These are phyloP conservation scores for Annulohypoxylon stygium DNA, from an alignment of 495 filamentous ascomycete species.

Conservation along the genomic window DNA sequence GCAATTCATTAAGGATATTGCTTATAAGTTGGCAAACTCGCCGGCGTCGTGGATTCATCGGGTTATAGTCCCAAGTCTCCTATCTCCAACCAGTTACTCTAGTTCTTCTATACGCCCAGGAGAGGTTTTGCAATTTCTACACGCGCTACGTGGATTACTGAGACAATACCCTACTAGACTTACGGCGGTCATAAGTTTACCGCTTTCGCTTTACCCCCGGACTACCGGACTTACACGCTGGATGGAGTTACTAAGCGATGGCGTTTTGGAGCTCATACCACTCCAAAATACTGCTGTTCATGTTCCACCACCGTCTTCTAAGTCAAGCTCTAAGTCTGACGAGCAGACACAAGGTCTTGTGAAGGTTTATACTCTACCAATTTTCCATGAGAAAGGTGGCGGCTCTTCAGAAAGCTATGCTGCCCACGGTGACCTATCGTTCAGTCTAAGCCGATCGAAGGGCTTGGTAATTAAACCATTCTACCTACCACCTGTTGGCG, in stretches of 20 bases:
- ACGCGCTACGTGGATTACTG: conserved; percentile 80
- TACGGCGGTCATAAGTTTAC: conserved; percentile 81
- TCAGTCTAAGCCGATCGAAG: conserved; percentile 84
- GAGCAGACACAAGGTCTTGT: conserved; percentile 89
- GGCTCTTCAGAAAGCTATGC: conserved; percentile 75
- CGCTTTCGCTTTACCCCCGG: conserved; percentile 84
- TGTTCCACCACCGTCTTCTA: conserved; percentile 59
- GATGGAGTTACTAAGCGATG: conserved; percentile 88
- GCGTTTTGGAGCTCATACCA: conserved; percentile 88
- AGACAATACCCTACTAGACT: conserved; percentile 73
- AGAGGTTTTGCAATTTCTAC: conserved; percentile 85
- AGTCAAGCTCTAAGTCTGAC: conserved; percentile 63
- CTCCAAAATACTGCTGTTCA: conserved; percentile 77
- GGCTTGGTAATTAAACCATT: conserved; percentile 88
- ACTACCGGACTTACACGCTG: conserved; percentile 83
- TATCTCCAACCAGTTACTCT: conserved; percentile 86
- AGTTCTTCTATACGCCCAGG: conserved; percentile 73
- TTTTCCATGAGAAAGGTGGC: conserved; percentile 87
- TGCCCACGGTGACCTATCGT: conserved; percentile 88
- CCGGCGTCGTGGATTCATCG: conserved; percentile 78
- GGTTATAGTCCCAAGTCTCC: conserved; percentile 82
- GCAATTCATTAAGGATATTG: conserved; percentile 71
- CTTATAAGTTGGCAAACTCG: conserved; percentile 67
- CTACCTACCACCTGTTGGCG: conserved; percentile 89
- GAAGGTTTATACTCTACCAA: conserved; percentile 82